Evolutionary conservation across 2,329 filamentous ascomycete species (phyloP).

Genomic region (Cladosporium sp.): DNA sequence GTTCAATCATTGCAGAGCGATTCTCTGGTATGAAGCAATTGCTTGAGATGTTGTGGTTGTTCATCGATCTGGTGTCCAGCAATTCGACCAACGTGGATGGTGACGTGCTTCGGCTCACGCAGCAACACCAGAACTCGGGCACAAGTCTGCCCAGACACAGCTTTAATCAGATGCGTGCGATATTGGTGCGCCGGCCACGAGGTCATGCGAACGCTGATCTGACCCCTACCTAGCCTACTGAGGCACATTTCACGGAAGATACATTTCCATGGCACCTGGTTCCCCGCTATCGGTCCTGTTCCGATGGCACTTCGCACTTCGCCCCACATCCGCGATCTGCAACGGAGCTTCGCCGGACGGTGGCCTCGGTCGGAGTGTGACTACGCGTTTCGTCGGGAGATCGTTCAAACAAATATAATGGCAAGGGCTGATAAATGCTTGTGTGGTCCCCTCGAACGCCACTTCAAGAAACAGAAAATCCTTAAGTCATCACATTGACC

Average conservation of each 20-base stretch:
- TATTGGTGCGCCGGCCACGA: neutral
- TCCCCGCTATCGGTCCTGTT: neutral
- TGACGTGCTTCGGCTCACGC: neutral
- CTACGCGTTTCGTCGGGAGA: neutral
- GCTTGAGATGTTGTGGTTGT: neutral
- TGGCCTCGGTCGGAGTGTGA: neutral
- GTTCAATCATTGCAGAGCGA: neutral
- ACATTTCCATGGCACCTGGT: neutral
- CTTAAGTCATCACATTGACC: too few species aligned
- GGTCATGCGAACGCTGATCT: neutral
- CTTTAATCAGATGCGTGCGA: neutral
- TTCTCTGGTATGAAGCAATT: neutral
- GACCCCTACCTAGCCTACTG: too few species aligned
- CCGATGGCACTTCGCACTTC: neutral
- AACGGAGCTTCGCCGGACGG: neutral
- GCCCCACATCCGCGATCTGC: neutral
- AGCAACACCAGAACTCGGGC: neutral
- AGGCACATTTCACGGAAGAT: neutral
- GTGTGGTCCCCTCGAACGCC: neutral
- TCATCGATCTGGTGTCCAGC: neutral
- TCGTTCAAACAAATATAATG: neutral
- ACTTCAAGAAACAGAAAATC: neutral
- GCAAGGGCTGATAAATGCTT: neutral
- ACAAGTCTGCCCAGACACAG: neutral
- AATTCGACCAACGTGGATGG: neutral